Evolutionary conservation across 2,329 filamentous ascomycete species (phyloP).

Genomic region (Xylariaceae sp.): DNA sequence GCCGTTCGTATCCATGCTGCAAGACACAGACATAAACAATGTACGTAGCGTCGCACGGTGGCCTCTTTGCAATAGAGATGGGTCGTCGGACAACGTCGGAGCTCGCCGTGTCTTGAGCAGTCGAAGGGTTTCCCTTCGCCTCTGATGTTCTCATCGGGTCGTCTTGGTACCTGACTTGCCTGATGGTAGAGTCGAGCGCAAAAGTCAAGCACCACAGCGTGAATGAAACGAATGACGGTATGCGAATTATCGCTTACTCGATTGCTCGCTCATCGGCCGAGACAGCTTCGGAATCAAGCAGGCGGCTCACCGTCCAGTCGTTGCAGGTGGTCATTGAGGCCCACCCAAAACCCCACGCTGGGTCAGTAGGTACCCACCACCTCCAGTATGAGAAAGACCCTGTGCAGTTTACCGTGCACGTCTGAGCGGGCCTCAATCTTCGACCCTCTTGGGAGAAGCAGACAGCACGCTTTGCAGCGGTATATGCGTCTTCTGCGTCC

Average conservation of each 20-base stretch:
- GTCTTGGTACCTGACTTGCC: not conserved
- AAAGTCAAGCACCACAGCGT: too few relatives aligned
- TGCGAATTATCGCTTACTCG: not conserved
- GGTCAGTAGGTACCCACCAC: too few relatives aligned
- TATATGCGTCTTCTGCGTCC: too few relatives aligned
- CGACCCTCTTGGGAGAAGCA: too few relatives aligned
- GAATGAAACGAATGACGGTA: not conserved
- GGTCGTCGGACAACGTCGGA: slow-evolving; percentile 6
- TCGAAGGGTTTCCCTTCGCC: not conserved
- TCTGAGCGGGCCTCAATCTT: too few relatives aligned
- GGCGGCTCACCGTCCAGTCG: too few relatives aligned
- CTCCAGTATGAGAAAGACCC: too few relatives aligned
- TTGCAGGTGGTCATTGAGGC: too few relatives aligned
- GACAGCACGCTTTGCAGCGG: too few relatives aligned
- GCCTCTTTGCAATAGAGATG: slow-evolving; percentile 15
- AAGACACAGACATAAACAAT: slow-evolving; percentile 3
- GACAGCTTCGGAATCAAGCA: too few relatives aligned
- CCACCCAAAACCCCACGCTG: too few relatives aligned
- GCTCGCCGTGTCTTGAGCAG: not conserved
- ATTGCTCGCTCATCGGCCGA: not conserved
- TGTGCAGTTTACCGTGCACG: too few relatives aligned
- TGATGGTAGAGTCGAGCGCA: not conserved
- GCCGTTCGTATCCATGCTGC: slow-evolving; percentile 6
- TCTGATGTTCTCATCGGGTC: not conserved
- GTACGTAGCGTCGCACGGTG: slow-evolving; percentile 15